Evolutionary conservation across 345 rosid genomes (phyloP), one percentile per base, ranked within the genome.

Genomic region (Gossypium arboreum): DNA sequence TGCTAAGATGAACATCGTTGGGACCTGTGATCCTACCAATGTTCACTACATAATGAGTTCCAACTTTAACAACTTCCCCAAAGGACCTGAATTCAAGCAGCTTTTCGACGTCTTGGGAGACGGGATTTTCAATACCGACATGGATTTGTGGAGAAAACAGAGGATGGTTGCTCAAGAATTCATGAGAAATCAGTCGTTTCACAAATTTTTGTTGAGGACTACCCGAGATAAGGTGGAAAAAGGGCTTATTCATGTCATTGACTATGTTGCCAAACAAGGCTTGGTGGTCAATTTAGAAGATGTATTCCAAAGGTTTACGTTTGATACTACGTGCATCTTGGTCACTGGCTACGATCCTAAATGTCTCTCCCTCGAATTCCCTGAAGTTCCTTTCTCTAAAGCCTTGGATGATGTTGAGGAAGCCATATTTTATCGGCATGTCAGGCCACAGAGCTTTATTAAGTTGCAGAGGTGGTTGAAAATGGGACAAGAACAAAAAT

Each of bases 1-100:
- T 1, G 60, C 80, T 0, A 71, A 71, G 20, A 69, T 79, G 73
- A 71, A 86, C 75, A 64, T 81, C 56, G 18, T 86, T 41, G 0
- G 68, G 67, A 89, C 92, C 0, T 77, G 72, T 17, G 92, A 91
- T 73, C 93, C 90, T 0, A 82, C 86, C 66, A 86, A 87, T 73
- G 75, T 87, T 13, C 90, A 84, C 60, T 73, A 91, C 77, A 75
- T 91, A 7, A 79, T 89, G 86, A 89, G 86, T 72, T 75, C 87
- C 52, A 89, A 86, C 75, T 91, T 86, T 34, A 34, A 34, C 7
- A 34, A 34, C 41, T 34, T 34, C 41, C 41, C 41, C 7, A 34
- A 34, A 34, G 41, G 41, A 5, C 41, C 41, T 1, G 41, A 34
- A 34, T 34, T 34, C 41, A 34, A 34, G 41, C 41, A 34, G 1